phyloP scores from a whole-genome alignment of 257 asterid genomes.

The Nyctanthes arbortristis region DNA sequence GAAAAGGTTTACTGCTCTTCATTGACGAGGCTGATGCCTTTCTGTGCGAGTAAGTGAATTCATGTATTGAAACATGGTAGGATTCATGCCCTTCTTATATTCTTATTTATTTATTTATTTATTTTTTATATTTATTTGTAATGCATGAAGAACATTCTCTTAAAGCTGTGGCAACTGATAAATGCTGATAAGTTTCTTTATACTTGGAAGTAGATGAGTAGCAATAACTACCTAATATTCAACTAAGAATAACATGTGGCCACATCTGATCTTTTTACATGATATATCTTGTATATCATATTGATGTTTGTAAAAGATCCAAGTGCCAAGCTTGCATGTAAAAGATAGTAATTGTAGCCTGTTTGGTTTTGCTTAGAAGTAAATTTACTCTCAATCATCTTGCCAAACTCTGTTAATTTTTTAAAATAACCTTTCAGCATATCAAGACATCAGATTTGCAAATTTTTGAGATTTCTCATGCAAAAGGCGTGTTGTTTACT shows the following conservation, averaged over 20 bases:
- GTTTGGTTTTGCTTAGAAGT: neutral
- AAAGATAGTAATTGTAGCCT: neutral
- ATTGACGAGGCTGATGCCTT: slow-evolving; percentile 97
- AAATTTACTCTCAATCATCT: no score
- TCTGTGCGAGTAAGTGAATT: slow-evolving; percentile 83
- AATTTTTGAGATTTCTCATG: neutral
- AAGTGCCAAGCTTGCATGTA: neutral
- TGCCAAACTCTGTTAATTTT: no score
- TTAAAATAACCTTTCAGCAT: no score
- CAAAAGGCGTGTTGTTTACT: neutral
- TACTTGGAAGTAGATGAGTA: no score
- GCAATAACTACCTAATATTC: no score
- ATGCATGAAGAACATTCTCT: no score
- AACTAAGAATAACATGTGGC: no score
- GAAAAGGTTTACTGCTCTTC: slow-evolving; percentile 80
- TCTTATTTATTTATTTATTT: neutral
- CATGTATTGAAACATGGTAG: neutral
- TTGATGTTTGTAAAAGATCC: neutral
- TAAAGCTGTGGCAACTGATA: no score
- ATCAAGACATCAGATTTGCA: neutral
- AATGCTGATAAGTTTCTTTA: no score
- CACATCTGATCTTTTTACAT: no score
- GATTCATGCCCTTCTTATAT: slow-evolving; percentile 27
- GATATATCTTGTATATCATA: neutral
- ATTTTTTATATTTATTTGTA: no score